These are phyloP conservation scores for Aspergillus neoniger DNA, from an alignment of 2,329 filamentous ascomycete species.

Conservation along the genomic window DNA sequence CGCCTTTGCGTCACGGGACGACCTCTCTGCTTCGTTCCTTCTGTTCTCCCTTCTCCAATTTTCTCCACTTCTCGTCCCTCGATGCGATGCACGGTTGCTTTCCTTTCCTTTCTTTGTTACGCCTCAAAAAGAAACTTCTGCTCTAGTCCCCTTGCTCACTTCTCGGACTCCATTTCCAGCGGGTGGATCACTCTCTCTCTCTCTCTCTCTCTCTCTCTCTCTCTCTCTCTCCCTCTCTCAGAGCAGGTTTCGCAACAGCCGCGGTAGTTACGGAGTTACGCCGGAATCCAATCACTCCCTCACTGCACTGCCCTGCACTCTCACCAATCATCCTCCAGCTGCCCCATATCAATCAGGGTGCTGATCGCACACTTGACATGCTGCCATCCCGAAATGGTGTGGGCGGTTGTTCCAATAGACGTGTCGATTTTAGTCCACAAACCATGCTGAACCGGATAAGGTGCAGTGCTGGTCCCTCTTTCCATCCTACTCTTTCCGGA, in stretches of 20 bases:
- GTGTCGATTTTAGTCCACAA: background rate
- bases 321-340: background rate
- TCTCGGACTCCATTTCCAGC: background rate
- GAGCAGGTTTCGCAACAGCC: background rate
- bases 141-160: background rate
- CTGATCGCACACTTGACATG: background rate
- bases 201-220: background rate
- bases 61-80: background rate
- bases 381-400: background rate
- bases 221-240: background rate
- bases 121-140: no score
- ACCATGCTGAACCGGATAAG: background rate
- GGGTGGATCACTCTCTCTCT: background rate
- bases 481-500: background rate
- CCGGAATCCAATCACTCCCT: background rate
- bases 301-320: no score
- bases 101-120: no score
- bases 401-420: background rate
- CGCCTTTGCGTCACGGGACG: constrained; percentile 6
- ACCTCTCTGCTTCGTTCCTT: constrained; percentile 4
- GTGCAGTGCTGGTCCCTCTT: no score
- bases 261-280: background rate
- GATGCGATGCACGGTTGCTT: background rate
- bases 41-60: background rate
- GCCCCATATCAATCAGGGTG: background rate